Base-by-base conservation (phyloP, 208 protist genomes). In the Leishmania martiniquensis region DNA sequence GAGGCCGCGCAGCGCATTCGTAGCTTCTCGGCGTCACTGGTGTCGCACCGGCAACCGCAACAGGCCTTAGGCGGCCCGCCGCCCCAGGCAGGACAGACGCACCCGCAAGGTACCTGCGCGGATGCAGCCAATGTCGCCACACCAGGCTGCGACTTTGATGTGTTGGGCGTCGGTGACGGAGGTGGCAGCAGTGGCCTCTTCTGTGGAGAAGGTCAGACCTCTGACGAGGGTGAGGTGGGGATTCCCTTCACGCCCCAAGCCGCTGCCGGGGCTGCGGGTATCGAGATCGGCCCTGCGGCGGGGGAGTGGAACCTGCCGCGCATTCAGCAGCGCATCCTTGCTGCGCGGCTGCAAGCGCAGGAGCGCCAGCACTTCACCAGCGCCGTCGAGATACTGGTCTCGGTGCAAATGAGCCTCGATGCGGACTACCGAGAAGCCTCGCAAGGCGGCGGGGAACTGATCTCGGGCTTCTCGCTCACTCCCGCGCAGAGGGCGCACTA, bases 391-490 rank as follows among this genome's bases (percentile, higher is more conserved):
- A 70, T 82, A 20, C 39, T 87, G 42, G 54, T 85, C 3, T 52
- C 75, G 10, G 80, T 85, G 12, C 84, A 87, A 57, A 83, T 87
- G 79, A 83, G 77, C 45, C 65, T 87, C 6, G 80, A 87, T 39
- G 59, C 51, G 54, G 77, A 82, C 72, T 81, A 81, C 52, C 71
- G 76, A 37, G 76, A 72, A 29, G 75, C 75, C 25, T 68, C 20
- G 17, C 47, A 10, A 39, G 34, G 25, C 4, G 63, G 55, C 4
- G 45, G 54, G 39, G 22, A 20, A 59, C 49, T 62, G 32, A 20
- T 37, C 6, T 47, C 72, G 13, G 60, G 20, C 59, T 68, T 75
- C 67, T 32, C 7, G 17, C 72, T 85, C 12, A 77, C 62, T 20
- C 71, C 75, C 22, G 39, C 57, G 54, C 81, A 85, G 73, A 75